Base-by-base conservation (phyloP, 768 basidiomycete genomes). In the Flagelloscypha sp. region DNA sequence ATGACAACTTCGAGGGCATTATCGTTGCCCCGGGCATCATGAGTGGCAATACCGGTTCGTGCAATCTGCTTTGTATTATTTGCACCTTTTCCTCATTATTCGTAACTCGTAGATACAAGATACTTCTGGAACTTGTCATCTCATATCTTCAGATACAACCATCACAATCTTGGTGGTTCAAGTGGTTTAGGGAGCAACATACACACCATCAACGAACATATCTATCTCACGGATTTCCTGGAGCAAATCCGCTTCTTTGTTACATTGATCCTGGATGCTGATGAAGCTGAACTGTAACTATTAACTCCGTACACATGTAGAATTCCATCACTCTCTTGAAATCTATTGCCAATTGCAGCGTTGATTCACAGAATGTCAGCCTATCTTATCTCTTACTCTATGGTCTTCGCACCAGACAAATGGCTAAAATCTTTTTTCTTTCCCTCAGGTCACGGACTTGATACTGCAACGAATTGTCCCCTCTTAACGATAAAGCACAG, bases 201-300 rank as follows among this genome's bases (percentile, higher is more conserved):
- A n/a, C 84, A 85, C 53, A 82, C 82, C 2, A 71, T 84, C 18
- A 72, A 85, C 38, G 84, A 85, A 66, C 66, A 80, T 79, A 56
- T 78, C 13, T 45, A 57, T 7, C 64, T 63, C 1, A 68, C 72
- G 39, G 55, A 58, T 4, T 73, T 81, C 40, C 51, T 83, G 29
- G 79, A 82, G 50, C 68, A 75, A 36, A 74, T 84, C 29, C 61
- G 72, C 17, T 86, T 84, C 57, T 83, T 74, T 50, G 60, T 69
- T 1, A 67, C 66, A 3, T 58, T 84, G 23, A 73, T 85, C 13
- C 58, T 86, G 27, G 86, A 84, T 43, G 66, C 63, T 1, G 82
- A 85, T 37, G 81, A 84, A 49, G 59, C 69, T 4, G 23, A 45
- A n/a, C n/a, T n/a, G n/a, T n/a, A n/a, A n/a, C n/a, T n/a, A n/a